Evolutionary conservation across 371 early-diverging fungal species (phyloP), one percentile per base, ranked within the genome.

Genomic region (Mortierella sp.): DNA sequence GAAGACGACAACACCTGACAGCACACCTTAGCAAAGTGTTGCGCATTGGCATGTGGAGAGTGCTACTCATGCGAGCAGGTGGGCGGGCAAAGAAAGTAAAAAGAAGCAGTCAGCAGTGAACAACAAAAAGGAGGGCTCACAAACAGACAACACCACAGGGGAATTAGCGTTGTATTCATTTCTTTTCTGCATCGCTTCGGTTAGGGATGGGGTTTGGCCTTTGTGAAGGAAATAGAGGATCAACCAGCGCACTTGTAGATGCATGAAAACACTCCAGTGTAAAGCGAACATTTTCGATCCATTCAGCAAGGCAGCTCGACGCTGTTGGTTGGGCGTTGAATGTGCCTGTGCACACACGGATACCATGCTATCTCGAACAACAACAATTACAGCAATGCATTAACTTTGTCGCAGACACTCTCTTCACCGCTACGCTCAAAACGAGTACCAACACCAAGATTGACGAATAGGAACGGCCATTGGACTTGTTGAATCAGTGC

Each of bases 11-110:
- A 55, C 24, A 40, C 37, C 67, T 37, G 64, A 64, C 34, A 9
- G 34, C 51, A 48, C 44, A 51, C 40, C 37, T 67, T 37, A 40
- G 40, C n/a, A 24, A 37, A 55, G 55, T 26, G 28, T 55, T 24
- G 19, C 43, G 67, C 67, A 21, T 67, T 67, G 67, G 67, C 67
- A 67, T 67, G 67, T 67, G 67, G 67, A 67, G 67, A 67, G 24
- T 40, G 67, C 40, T 40, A 40, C 67, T 67, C 37, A 40, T 67
- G 40, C 67, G 67, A 67, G 67, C 67, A 14, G 40, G 40, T 37
- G 67, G 34, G 67, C 67, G 4, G 24, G 24, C 40, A 67, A 67
- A 34, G 34, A 5, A 31, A 67, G 37, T 24, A 40, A 24, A 19
- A 59, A 19, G 8, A 31, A n/a, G n/a, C 61, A 34, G 28, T 3